Conservation (phyloP, 495 filamentous ascomycete genomes). For the Penicillium subrubescens region DNA sequence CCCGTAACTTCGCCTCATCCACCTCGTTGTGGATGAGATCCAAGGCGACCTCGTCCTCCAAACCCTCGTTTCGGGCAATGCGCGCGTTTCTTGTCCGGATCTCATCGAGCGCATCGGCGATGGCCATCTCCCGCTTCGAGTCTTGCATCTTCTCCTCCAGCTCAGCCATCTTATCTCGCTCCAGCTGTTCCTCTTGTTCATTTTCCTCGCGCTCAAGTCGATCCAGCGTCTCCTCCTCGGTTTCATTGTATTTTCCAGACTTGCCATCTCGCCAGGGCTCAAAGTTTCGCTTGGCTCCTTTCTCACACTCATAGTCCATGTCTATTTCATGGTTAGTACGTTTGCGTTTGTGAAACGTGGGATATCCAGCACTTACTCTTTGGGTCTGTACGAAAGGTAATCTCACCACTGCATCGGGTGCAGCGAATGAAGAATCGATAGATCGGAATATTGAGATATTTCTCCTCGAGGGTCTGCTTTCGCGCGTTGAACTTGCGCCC, state of each 20-base stretch:
- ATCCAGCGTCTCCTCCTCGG: constrained; percentile 85
- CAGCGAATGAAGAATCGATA: constrained; percentile 96
- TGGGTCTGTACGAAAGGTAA: constrained; percentile 94
- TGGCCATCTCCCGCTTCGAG: constrained; percentile 95
- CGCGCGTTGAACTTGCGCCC: constrained; percentile 96
- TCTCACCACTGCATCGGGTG: constrained; percentile 85
- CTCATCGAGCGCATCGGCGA: constrained; percentile 95
- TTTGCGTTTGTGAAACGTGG: not conserved
- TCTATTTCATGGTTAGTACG: constrained; percentile 25
- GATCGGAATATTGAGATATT: constrained; percentile 86
- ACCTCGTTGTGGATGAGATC: constrained; percentile 41
- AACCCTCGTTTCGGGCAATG: constrained; percentile 70
- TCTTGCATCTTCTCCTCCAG: constrained; percentile 83
- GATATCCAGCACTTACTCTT: constrained; percentile 57
- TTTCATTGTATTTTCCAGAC: constrained; percentile 61
- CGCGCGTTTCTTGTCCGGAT: constrained; percentile 89
- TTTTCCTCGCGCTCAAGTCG: constrained; percentile 75
- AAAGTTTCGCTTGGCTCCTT: constrained; percentile 88
- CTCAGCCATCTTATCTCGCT: constrained; percentile 75
- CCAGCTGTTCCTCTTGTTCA: constrained; percentile 55
- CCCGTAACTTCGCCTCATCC: constrained; percentile 61
- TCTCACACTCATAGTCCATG: constrained; percentile 87
- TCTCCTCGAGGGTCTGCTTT: constrained; percentile 91
- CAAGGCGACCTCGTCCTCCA: constrained; percentile 49
- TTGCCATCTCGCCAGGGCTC: constrained; percentile 77